These are phyloP conservation scores for Aspergillus sp. DNA, from an alignment of 2,329 filamentous ascomycete genomes.

Conservation along the genomic window DNA sequence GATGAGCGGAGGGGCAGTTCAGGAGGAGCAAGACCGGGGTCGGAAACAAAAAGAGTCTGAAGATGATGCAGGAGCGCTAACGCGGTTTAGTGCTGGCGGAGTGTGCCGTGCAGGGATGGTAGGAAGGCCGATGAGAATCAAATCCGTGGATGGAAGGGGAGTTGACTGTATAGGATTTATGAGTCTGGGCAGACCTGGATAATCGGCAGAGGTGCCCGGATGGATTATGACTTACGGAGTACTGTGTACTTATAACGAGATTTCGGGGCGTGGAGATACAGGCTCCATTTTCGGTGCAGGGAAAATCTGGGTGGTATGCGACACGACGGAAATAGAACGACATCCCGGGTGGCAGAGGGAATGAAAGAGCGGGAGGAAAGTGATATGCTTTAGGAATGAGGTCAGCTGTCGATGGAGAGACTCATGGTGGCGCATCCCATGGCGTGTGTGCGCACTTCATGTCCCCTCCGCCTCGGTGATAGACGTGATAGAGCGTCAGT, in stretches of 20 bases:
- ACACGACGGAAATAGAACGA: constrained; percentile 3
- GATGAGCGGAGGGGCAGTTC: background rate
- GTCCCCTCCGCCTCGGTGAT: background rate
- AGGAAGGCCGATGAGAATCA: background rate
- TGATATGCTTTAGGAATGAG: background rate
- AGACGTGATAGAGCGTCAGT: constrained; percentile 3
- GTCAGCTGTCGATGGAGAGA: constrained; percentile 1
- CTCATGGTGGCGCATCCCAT: background rate
- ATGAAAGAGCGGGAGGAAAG: too few relatives aligned
- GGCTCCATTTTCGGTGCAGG: background rate
- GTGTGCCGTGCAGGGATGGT: background rate
- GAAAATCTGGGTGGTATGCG: background rate
- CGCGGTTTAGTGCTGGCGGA: background rate
- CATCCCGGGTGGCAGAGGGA: too few relatives aligned
- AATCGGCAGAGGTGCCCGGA: too few relatives aligned
- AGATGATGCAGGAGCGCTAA: background rate
- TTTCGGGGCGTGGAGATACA: background rate
- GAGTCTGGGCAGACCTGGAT: background rate
- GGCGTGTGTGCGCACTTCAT: too few relatives aligned
- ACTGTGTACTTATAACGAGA: background rate
- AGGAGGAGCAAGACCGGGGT: constrained; percentile 3
- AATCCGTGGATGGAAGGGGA: too few relatives aligned
- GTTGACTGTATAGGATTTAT: background rate
- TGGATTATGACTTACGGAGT: too few relatives aligned
- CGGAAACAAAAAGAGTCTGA: background rate